Evolutionary conservation across 2,329 filamentous ascomycete species (phyloP).

Genomic region (Fusarium chaquense): DNA sequence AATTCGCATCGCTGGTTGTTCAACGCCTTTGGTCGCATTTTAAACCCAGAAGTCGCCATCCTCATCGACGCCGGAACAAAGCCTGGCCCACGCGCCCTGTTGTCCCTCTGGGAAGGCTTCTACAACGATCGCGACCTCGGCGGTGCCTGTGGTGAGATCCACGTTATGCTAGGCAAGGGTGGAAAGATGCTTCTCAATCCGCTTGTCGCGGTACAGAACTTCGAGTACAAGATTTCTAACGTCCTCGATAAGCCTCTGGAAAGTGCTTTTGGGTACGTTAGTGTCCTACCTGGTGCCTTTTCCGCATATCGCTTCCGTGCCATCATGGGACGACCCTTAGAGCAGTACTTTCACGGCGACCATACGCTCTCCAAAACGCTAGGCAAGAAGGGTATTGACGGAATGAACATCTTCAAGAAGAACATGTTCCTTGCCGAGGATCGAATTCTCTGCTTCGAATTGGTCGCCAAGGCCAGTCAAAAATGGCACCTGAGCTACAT

Average conservation of each 20-base stretch:
- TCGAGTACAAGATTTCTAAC: conserved; percentile 46
- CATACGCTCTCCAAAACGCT: conserved; percentile 44
- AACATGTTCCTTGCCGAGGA: conserved; percentile 47
- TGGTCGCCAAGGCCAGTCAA: conserved; percentile 44
- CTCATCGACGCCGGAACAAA: conserved; percentile 46
- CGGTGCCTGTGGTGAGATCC: conserved; percentile 45
- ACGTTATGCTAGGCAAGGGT: conserved; percentile 44
- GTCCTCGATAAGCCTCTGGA: conserved; percentile 44
- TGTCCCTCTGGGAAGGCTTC: conserved; percentile 45
- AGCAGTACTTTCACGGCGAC: conserved; percentile 46
- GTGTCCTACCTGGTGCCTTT: conserved; percentile 44
- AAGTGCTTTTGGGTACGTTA: conserved; percentile 45
- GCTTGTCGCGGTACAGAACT: conserved; percentile 45
- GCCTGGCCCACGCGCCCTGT: conserved; percentile 38
- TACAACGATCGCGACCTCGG: conserved; percentile 45
- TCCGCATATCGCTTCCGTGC: conserved; percentile 44
- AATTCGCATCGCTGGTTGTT: conserved; percentile 47
- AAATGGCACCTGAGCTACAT: conserved; percentile 47
- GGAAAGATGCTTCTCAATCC: conserved; percentile 43
- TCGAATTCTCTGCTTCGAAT: conserved; percentile 44
- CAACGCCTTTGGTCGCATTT: conserved; percentile 44
- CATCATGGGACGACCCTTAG: conserved; percentile 43
- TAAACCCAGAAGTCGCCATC: conserved; percentile 45
- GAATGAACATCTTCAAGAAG: conserved; percentile 48
- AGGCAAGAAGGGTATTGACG: conserved; percentile 46